These are phyloP conservation scores for Apophysomyces trapeziformis DNA, from an alignment of 371 early-diverging fungal genomes.

Conservation along the genomic window DNA sequence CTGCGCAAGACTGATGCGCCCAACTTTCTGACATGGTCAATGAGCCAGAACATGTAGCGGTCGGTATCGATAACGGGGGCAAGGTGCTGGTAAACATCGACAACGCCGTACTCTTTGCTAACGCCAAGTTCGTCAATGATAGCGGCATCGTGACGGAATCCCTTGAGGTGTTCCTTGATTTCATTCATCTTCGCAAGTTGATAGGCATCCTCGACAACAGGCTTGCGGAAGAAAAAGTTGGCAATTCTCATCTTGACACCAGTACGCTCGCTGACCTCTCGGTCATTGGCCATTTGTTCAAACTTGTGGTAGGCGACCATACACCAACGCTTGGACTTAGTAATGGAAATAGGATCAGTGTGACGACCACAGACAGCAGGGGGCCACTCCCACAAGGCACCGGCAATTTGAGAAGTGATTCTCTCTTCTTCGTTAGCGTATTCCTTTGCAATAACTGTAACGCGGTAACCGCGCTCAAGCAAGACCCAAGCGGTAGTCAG, in stretches of 20 bases:
- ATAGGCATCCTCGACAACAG: background rate
- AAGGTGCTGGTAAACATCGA: conserved; percentile 6
- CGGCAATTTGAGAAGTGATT: conserved; percentile 6
- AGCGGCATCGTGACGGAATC: conserved; percentile 7
- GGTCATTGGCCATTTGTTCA: conserved; percentile 5
- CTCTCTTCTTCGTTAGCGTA: background rate
- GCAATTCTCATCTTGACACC: conserved; percentile 6
- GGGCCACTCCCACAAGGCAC: conserved; percentile 11
- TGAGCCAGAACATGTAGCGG: conserved; percentile 1
- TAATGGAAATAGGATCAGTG: conserved; percentile 7
- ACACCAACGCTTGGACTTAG: conserved; percentile 5
- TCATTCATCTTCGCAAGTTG: conserved; percentile 7
- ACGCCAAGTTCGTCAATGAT: conserved; percentile 1
- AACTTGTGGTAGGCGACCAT: conserved; percentile 7
- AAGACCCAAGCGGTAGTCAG: conserved; percentile 4
- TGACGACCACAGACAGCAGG: conserved; percentile 10
- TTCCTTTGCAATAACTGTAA: conserved; percentile 3
- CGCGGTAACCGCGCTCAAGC: conserved; percentile 1
- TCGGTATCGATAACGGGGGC: background rate
- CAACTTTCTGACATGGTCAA: conserved; percentile 7
- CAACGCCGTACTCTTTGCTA: conserved; percentile 5
- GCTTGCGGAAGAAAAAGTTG: conserved; percentile 8
- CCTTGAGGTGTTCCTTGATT: conserved; percentile 7
- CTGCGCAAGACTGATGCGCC: background rate
- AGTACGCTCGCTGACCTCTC: conserved; percentile 1